A percentile compares a stretch with the other conserved stretches of the same genome.
Conservation (phyloP, 1,139 yeast species). For the Trichomonascaceae sp. region DNA sequence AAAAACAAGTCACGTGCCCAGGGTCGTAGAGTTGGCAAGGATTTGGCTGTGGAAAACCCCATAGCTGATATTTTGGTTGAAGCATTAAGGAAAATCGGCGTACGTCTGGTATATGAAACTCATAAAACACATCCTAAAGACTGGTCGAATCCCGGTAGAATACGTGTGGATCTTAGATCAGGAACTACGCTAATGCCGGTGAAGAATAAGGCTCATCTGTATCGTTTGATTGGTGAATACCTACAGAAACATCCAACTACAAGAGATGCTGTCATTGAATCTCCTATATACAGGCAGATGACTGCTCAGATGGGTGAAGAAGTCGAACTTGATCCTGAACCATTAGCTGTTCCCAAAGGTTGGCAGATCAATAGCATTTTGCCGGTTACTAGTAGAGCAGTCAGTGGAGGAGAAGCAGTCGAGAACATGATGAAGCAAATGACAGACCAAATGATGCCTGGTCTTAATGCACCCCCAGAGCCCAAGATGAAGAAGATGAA, state of each 20-base stretch:
- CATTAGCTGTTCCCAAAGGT: conserved; percentile 74
- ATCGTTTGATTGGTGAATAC: conserved; percentile 56
- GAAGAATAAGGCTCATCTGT: conserved; percentile 60
- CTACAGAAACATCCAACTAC: conserved; percentile 67
- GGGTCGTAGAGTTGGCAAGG: conserved; percentile 73
- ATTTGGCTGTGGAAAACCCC: conserved; percentile 76
- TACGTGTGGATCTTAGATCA: conserved; percentile 47
- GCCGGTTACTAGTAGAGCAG: conserved; percentile 73
- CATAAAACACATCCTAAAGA: conserved; percentile 94
- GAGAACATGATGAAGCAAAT: conserved; percentile 51
- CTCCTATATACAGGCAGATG: conserved; percentile 47
- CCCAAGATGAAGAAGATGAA: conserved; percentile 22
- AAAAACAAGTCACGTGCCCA: conserved; percentile 63
- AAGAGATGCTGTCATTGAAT: conserved; percentile 50
- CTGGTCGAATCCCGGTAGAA: conserved; percentile 95
- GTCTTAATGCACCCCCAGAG: conserved; percentile 21
- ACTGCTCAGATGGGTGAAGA: conserved; percentile 39
- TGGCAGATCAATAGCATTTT: conserved; percentile 79
- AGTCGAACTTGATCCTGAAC: conserved; percentile 38
- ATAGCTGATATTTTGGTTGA: conserved; percentile 77
- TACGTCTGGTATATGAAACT: conserved; percentile 40
- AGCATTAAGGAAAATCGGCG: conserved; percentile 43
- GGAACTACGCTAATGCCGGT: conserved; percentile 28
- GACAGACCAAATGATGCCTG: conserved; percentile 30
- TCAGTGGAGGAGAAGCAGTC: conserved; percentile 81